phyloP scores from a whole-genome alignment of 2,329 filamentous ascomycete species.

The Ceratocystis lukuohia region DNA sequence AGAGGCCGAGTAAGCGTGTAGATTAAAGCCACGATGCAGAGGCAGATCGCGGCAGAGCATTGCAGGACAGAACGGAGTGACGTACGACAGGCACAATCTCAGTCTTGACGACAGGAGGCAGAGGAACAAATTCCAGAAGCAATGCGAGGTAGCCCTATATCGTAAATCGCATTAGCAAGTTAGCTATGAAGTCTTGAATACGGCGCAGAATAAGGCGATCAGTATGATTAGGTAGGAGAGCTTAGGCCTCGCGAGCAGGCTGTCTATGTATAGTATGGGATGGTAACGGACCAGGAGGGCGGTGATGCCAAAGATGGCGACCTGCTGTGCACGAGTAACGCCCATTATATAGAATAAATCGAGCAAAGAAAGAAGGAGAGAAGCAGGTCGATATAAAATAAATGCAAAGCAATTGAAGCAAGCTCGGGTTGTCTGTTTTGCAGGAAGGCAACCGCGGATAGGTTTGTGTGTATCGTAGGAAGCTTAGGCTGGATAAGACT shows the following conservation, averaged over 20 bases:
- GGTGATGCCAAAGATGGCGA: conserved; percentile 68
- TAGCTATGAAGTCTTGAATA: no score
- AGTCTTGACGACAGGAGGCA: conserved; percentile 63
- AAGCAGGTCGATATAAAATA: not conserved
- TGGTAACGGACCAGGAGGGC: conserved; percentile 61
- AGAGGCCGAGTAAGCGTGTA: not conserved
- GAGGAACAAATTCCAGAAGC: conserved; percentile 69
- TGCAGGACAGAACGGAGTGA: conserved; percentile 21
- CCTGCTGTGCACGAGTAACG: conserved; percentile 77
- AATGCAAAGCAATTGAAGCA: not conserved
- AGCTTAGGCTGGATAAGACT: not conserved
- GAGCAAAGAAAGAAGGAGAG: not conserved
- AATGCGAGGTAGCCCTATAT: conserved; percentile 85
- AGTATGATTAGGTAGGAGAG: not conserved
- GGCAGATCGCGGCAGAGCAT: conserved; percentile 13
- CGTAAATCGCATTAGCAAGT: conserved; percentile 20
- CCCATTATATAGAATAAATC: conserved; percentile 43
- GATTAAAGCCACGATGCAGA: not conserved
- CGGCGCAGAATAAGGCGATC: not conserved
- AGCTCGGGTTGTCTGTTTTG: not conserved
- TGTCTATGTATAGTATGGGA: not conserved
- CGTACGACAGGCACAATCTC: conserved; percentile 83
- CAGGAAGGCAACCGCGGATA: not conserved
- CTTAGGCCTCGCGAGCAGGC: not conserved
- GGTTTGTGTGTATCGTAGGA: not conserved